Evolutionary conservation across 805 yeast genomes (phyloP).

Genomic region (Lachancea waltii): DNA sequence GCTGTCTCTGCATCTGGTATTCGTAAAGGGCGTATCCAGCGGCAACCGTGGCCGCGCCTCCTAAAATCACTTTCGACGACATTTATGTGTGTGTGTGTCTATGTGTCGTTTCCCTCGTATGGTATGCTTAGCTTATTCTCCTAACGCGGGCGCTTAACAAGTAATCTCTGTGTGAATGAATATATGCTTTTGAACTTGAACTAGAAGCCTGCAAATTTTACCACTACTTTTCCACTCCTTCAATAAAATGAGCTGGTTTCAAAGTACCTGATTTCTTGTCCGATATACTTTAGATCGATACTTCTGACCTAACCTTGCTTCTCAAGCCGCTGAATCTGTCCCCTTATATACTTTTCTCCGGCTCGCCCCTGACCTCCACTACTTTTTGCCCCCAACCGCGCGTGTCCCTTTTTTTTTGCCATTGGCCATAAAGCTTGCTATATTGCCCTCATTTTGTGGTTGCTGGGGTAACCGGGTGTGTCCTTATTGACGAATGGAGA

Average conservation of each 20-base stretch:
- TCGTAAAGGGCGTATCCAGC: slow-evolving; percentile 25
- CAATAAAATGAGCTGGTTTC: too few species aligned
- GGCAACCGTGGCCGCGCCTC: slow-evolving; percentile 25
- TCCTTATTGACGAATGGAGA: not conserved
- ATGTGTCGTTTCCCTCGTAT: too few species aligned
- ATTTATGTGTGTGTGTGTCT: not conserved
- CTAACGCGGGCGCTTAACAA: too few species aligned
- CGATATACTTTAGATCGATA: too few species aligned
- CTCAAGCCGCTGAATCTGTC: slow-evolving; percentile 1
- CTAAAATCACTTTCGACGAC: slow-evolving; percentile 20
- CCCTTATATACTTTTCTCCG: slow-evolving; percentile 9
- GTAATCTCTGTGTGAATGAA: too few species aligned
- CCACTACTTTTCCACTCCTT: too few species aligned
- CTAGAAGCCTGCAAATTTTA: too few species aligned
- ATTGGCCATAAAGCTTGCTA: not conserved
- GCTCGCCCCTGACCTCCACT: slow-evolving; percentile 5
- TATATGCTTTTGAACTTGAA: too few species aligned
- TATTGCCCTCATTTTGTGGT: not conserved
- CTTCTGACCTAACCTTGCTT: too few species aligned
- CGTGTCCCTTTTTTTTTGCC: not conserved
- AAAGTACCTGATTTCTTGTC: too few species aligned
- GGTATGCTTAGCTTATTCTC: too few species aligned
- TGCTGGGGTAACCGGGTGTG: not conserved
- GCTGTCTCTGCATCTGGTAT: slow-evolving; percentile 18
- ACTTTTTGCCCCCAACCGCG: slow-evolving; percentile 4